These are phyloP conservation scores for Cercospora sp. DNA, from an alignment of 2,329 filamentous ascomycete species.

Conservation along the genomic window DNA sequence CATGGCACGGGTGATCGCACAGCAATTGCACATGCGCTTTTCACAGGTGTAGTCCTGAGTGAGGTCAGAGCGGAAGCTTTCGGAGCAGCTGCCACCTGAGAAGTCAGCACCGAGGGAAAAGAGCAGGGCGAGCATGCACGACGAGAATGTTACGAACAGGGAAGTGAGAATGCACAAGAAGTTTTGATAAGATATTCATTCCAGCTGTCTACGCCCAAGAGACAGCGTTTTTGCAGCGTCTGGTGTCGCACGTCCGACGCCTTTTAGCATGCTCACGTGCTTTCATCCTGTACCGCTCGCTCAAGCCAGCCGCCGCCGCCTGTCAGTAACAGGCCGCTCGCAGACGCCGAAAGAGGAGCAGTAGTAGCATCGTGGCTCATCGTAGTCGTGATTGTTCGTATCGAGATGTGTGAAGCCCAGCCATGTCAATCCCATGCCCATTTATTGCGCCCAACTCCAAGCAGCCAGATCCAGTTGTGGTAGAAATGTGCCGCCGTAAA, in stretches of 20 bases:
- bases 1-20: neutral
- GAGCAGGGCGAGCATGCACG: neutral
- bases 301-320: constrained; percentile 6
- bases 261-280: neutral
- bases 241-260: neutral
- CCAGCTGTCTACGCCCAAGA: neutral
- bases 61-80: neutral
- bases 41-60: neutral
- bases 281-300: neutral
- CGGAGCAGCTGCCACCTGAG: neutral
- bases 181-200: neutral
- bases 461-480: constrained; percentile 18
- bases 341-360: constrained; percentile 11
- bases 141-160: neutral
- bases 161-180: neutral
- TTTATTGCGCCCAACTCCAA: constrained; percentile 17
- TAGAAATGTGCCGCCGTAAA: constrained; percentile 18
- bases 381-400: constrained; percentile 3
- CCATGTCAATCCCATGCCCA: neutral
- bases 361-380: neutral
- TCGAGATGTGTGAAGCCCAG: neutral
- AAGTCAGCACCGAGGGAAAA: neutral
- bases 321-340: neutral
- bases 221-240: neutral
- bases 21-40: neutral